A percentile compares a stretch with the other conserved stretches of the same genome.
These are phyloP conservation scores for Globisporangium acanthophoron DNA, from an alignment of 352 stramenopile species.

Conservation along the genomic window DNA sequence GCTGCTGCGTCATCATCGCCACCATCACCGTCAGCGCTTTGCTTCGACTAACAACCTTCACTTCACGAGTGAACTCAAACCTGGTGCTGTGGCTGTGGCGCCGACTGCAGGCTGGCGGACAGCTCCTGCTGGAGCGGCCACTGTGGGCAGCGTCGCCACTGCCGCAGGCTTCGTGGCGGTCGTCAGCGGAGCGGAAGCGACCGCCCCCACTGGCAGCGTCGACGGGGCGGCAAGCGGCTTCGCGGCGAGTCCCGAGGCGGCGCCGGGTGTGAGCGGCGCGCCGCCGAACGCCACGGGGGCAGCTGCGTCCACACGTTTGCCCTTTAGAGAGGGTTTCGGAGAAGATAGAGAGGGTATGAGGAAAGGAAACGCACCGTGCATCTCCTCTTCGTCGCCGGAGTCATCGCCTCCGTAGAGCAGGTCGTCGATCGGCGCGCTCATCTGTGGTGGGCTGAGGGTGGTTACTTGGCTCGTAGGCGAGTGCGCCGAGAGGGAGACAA, in stretches of 20 bases:
- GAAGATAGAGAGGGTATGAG: not conserved
- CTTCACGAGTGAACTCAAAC: not conserved
- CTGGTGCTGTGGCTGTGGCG: not conserved
- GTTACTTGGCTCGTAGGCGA: not conserved
- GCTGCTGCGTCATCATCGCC: not conserved
- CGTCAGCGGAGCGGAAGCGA: constrained; percentile 4
- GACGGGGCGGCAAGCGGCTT: not conserved
- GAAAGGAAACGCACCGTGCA: constrained; percentile 41
- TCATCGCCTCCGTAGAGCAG: constrained; percentile 79
- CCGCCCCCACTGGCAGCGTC: not conserved
- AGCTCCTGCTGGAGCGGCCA: not conserved
- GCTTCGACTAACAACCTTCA: not conserved
- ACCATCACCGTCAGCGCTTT: not conserved
- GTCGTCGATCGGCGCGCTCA: constrained; percentile 84
- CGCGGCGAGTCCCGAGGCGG: constrained; percentile 5
- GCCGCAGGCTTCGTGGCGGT: constrained; percentile 4
- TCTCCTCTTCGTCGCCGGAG: constrained; percentile 73
- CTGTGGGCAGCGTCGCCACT: not conserved
- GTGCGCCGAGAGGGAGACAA: no score
- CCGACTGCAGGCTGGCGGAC: not conserved
- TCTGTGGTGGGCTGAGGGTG: constrained; percentile 12
- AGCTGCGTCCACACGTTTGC: not conserved
- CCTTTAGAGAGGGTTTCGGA: not conserved
- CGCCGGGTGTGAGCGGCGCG: constrained; percentile 6
- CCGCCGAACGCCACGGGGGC: constrained; percentile 17